phyloP scores from a whole-genome alignment of 2,329 filamentous ascomycete genomes.

The Cryphonectria carpinicola region DNA sequence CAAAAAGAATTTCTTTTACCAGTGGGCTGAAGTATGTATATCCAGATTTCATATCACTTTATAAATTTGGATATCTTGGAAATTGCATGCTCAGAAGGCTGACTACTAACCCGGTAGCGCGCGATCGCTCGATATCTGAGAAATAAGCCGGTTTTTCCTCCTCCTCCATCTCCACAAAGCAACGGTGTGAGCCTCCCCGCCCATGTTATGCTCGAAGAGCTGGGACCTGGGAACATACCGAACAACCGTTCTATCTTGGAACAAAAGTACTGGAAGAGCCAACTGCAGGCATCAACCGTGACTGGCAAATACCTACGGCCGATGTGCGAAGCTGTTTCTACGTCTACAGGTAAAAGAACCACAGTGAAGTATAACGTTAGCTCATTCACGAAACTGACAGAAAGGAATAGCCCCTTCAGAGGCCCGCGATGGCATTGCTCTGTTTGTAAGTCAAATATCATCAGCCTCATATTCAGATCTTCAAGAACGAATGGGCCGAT shows the following conservation, averaged over 20 bases:
- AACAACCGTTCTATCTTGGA: conserved; percentile 6
- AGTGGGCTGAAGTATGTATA: conserved; percentile 29
- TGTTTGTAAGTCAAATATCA: conserved; percentile 16
- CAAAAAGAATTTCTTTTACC: background rate
- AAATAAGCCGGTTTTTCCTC: background rate
- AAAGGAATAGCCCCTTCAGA: background rate
- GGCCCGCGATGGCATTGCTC: background rate
- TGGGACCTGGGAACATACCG: too few species aligned
- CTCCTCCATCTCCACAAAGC: background rate
- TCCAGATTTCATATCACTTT: too few species aligned
- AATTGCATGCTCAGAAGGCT: background rate
- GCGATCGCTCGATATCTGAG: conserved; percentile 21
- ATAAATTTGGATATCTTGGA: background rate
- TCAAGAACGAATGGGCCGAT: rapidly evolving
- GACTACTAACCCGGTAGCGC: conserved; percentile 4
- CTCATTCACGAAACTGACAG: background rate
- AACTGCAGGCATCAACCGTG: conserved; percentile 23
- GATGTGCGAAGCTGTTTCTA: conserved; percentile 25
- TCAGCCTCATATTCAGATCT: too few species aligned
- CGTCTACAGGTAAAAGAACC: conserved; percentile 18
- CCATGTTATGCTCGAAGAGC: rapidly evolving
- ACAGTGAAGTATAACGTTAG: rapidly evolving
- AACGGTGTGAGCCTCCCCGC: background rate
- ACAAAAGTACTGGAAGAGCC: conserved; percentile 20
- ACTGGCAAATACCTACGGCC: conserved; percentile 27